Percentiles rank a stretch among this genome's conserved stretches.
These are phyloP conservation scores for Linanthus parryae DNA, from an alignment of 148 eudicot species.

Conservation along the genomic window DNA sequence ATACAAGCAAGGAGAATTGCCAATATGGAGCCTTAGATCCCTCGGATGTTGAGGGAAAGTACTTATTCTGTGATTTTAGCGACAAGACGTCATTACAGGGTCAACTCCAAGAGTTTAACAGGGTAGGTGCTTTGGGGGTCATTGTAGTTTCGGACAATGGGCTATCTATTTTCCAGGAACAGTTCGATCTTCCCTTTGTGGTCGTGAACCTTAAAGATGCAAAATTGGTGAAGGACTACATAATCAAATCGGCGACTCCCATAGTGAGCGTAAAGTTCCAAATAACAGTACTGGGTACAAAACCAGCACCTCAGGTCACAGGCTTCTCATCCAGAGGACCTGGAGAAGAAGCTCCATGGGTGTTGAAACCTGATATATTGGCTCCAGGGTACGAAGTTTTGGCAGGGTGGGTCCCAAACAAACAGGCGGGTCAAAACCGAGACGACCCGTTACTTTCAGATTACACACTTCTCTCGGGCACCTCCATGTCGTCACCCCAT, in stretches of 20 bases:
- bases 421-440: too few relatives aligned
- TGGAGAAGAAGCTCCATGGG: background rate
- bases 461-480: constrained; percentile 6
- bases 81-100: background rate
- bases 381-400: constrained; percentile 19
- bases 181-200: constrained; percentile 2
- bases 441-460: background rate
- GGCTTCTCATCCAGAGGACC: constrained; percentile 13
- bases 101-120: background rate
- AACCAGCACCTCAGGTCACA: constrained; percentile 10
- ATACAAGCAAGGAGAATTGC: constrained; percentile 16
- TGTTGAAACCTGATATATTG: constrained; percentile 16
- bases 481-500: constrained; percentile 15
- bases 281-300: constrained; percentile 6
- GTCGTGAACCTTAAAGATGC: constrained; percentile 2
- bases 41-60: constrained; percentile 8
- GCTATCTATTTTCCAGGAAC: background rate
- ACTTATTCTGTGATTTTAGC: too few relatives aligned
- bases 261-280: constrained; percentile 5
- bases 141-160: background rate
- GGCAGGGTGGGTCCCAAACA: constrained; percentile 17
- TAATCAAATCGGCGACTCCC: background rate
- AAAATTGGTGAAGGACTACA: constrained; percentile 5
- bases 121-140: constrained; percentile 10
- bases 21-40: background rate